phyloP scores from a whole-genome alignment of 169 alveolate species.

The Babesia microti region DNA sequence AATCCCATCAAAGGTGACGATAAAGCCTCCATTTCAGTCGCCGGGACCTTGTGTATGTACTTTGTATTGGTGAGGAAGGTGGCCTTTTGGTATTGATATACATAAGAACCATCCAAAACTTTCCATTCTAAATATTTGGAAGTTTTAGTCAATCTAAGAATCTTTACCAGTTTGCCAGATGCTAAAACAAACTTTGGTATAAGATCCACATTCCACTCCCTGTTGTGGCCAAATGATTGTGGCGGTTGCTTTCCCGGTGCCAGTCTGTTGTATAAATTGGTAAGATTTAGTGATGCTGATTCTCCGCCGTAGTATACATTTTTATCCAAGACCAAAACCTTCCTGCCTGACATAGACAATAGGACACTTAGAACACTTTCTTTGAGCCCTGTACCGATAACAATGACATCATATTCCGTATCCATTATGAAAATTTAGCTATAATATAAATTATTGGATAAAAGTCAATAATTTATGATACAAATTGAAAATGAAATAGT shows the following conservation, averaged over 20 bases:
- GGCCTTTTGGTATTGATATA: conserved; percentile 89
- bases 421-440: too few relatives aligned
- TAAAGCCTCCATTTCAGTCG: conserved; percentile 95
- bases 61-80: conserved; percentile 83
- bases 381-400: conserved; percentile 95
- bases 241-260: conserved; percentile 83
- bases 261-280: conserved; percentile 86
- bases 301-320: conserved; percentile 97
- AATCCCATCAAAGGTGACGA: conserved; percentile 88
- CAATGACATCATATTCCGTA: conserved; percentile 72
- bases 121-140: conserved; percentile 88
- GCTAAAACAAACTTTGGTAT: conserved; percentile 96
- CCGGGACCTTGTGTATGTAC: conserved; percentile 94
- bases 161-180: conserved; percentile 91
- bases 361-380: conserved; percentile 95
- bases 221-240: conserved; percentile 80
- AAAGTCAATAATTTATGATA: too few relatives aligned
- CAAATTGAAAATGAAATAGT: too few relatives aligned
- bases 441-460: too few relatives aligned
- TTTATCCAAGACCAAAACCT: conserved; percentile 92
- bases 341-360: conserved; percentile 84
- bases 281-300: conserved; percentile 91
- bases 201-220: conserved; percentile 98
- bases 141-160: conserved; percentile 87
- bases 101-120: conserved; percentile 93